Evolutionary conservation across 345 rosid genomes (phyloP), one percentile per base, ranked within the genome.

Genomic region (Linum trigynum): DNA sequence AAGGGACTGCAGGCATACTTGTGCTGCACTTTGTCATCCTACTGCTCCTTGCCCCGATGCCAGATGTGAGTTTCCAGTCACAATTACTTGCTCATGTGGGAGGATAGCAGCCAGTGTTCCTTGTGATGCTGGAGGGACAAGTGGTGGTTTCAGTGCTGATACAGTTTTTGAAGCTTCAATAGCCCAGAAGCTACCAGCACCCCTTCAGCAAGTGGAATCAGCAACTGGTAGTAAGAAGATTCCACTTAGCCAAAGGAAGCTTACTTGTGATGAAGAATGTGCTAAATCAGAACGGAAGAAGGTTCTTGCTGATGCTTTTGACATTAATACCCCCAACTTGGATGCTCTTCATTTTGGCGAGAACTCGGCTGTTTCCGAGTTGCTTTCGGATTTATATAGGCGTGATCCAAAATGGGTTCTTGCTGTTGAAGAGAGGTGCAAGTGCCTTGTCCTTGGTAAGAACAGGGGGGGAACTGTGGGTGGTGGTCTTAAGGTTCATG

Each of bases 351-450:
- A 90, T 84, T 84, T 94, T 73, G 89, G 97, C 45, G 99, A 94
- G 76, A 85, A 77, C 73, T 71, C 83, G 69, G 73, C 80, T 4
- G 71, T 85, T 53, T 79, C 95, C 36, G 99, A 94, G 77, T 71
- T 86, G 64, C 78, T 94, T 69, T 64, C 80, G 35, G 99, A 94
- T 77, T 73, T 90, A 48, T 85, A 83, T 65, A 81, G 99, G 80
- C 96, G 96, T 53, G 99, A 94, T 80, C 85, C 96, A 0, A 90
- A 80, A 75, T 94, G 99, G 97, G 92, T 88, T 56, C 74, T 86
- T 63, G 82, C 91, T 15, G 87, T 94, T 69, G 97, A 94, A 75
- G 99, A 94, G 76, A 88, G 99, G 62, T 90, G 90, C 83, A 94
- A 88, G 76, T 82, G 77, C 75, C 73, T 90, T 88, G 96, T 94